phyloP scores from a whole-genome alignment of 805 yeast genomes.

The Ogataea glucozyma region DNA sequence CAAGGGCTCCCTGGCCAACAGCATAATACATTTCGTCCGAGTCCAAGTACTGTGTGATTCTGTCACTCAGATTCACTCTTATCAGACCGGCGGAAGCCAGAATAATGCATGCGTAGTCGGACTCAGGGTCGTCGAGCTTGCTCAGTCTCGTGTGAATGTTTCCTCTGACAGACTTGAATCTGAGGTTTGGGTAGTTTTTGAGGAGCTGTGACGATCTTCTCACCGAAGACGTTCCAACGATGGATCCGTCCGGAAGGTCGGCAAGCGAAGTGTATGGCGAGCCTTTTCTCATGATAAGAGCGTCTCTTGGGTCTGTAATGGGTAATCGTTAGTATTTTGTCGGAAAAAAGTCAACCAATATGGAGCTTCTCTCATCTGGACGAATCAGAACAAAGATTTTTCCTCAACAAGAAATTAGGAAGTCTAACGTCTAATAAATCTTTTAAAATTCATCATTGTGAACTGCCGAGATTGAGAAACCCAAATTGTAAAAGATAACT shows the following conservation, averaged over 20 bases:
- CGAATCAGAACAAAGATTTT: constrained; percentile 23
- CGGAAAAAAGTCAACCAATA: background rate
- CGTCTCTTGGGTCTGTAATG: constrained; percentile 83
- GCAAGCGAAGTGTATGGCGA: constrained; percentile 62
- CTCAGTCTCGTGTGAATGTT: constrained; percentile 73
- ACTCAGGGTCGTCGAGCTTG: constrained; percentile 73
- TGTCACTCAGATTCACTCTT: constrained; percentile 66
- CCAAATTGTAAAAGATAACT: constrained; percentile 26
- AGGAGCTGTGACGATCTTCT: constrained; percentile 90
- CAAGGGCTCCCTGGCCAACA: constrained; percentile 98
- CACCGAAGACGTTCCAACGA: constrained; percentile 93
- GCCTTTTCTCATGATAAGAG: constrained; percentile 69
- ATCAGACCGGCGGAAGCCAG: constrained; percentile 91
- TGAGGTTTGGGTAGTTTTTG: constrained; percentile 72
- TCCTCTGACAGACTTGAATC: constrained; percentile 86
- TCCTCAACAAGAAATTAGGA: constrained; percentile 37
- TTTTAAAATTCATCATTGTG: constrained; percentile 31
- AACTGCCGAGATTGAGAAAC: constrained; percentile 5
- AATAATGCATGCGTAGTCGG: constrained; percentile 65
- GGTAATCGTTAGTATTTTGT: constrained; percentile 4
- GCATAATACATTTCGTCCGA: constrained; percentile 89
- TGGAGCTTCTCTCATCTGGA: background rate
- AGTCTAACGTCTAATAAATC: constrained; percentile 41
- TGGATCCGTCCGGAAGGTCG: constrained; percentile 81
- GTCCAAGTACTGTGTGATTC: constrained; percentile 73